These are phyloP conservation scores for Lentithecium fluviatile DNA, from an alignment of 495 filamentous ascomycete species.

Conservation along the genomic window DNA sequence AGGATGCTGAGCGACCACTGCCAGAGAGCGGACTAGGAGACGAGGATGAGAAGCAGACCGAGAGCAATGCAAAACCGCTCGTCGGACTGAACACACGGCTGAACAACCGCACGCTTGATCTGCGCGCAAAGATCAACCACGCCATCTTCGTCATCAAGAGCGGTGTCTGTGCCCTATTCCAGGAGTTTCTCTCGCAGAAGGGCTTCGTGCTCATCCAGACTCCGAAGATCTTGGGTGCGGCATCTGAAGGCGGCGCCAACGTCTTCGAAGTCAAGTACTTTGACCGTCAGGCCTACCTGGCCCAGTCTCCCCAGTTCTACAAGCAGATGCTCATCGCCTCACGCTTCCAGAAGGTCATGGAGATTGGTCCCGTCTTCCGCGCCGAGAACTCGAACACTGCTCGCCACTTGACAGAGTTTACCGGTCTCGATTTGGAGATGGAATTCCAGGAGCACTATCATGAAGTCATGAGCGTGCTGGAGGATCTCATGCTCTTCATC, in stretches of 20 bases:
- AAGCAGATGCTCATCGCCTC: constrained; percentile 51
- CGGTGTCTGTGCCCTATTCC: constrained; percentile 44
- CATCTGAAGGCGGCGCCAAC: constrained; percentile 47
- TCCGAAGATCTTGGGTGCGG: constrained; percentile 45
- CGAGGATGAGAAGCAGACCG: constrained; percentile 34
- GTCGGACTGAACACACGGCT: constrained; percentile 46
- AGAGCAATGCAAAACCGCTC: constrained; percentile 40
- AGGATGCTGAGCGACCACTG: constrained; percentile 45
- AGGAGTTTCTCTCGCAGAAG: constrained; percentile 41
- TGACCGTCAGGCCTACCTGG: constrained; percentile 44
- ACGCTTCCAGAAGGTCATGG: constrained; percentile 46
- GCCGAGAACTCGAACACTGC: constrained; percentile 51
- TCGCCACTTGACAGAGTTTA: constrained; percentile 50
- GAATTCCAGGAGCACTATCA: constrained; percentile 50
- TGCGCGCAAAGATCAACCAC: constrained; percentile 45
- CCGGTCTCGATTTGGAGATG: constrained; percentile 50
- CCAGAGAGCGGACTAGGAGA: constrained; percentile 42
- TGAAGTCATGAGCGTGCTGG: constrained; percentile 47
- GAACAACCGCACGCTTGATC: constrained; percentile 47
- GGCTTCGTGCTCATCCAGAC: constrained; percentile 45
- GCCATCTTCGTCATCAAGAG: constrained; percentile 49
- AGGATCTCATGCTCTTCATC: constrained; percentile 49
- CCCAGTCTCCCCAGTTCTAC: constrained; percentile 49
- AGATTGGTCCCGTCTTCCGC: constrained; percentile 48
- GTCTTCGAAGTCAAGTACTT: constrained; percentile 51